phyloP scores from a whole-genome alignment of 2,329 filamentous ascomycete species.

The Anthostomella pinea region DNA sequence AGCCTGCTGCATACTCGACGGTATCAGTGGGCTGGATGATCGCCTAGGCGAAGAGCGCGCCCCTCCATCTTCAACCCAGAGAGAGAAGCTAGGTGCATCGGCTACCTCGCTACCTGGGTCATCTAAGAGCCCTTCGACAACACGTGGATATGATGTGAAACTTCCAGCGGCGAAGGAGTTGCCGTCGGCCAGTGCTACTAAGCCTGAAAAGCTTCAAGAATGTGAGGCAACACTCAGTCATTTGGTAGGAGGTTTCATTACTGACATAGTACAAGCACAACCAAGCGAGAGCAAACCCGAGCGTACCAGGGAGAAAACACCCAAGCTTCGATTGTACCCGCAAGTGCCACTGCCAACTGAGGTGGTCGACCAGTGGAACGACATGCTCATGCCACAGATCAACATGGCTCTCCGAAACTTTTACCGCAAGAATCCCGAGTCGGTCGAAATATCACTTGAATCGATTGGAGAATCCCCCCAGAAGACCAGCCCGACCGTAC shows the following conservation, averaged over 20 bases:
- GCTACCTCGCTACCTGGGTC: constrained; percentile 16
- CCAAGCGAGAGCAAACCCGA: constrained; percentile 13
- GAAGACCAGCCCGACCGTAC: constrained; percentile 67
- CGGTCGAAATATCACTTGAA: constrained; percentile 74
- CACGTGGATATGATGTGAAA: constrained; percentile 11
- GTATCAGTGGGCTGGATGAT: constrained; percentile 55
- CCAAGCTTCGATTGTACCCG: constrained; percentile 57
- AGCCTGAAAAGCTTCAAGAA: constrained; percentile 9
- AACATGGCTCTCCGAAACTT: constrained; percentile 69
- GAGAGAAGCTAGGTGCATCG: constrained; percentile 5
- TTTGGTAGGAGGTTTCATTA: constrained; percentile 6
- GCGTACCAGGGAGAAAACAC: constrained; percentile 21
- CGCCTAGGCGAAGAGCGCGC: constrained; percentile 45
- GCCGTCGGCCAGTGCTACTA: constrained; percentile 5
- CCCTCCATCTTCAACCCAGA: constrained; percentile 15
- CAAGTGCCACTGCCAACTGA: constrained; percentile 57
- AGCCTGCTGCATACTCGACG: constrained; percentile 60
- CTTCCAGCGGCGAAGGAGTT: constrained; percentile 7
- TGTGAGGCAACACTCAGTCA: constrained; percentile 10
- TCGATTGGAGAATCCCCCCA: constrained; percentile 68
- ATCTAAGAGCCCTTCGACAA: constrained; percentile 8
- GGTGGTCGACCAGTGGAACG: constrained; percentile 69
- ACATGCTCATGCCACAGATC: constrained; percentile 67
- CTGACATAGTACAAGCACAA: constrained; percentile 16
- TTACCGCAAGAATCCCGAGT: constrained; percentile 71